Evolutionary conservation across 805 yeast species (phyloP).

Genomic region (Ogataea ramenticola): DNA sequence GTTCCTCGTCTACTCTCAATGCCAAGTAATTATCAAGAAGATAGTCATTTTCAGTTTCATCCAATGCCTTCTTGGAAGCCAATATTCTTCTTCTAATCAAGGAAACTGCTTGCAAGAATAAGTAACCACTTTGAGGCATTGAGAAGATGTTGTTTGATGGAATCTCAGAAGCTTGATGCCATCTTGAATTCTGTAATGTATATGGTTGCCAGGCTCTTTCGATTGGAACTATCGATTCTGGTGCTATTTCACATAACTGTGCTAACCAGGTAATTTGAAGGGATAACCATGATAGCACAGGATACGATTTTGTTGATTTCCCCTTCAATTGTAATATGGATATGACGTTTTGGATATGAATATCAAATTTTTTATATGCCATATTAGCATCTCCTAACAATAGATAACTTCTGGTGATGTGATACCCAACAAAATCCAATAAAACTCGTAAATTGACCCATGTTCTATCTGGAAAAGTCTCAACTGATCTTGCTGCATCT

Average conservation of each 20-base stretch:
- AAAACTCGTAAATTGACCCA: constrained; percentile 43
- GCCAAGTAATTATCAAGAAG: constrained; percentile 21
- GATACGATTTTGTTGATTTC: constrained; percentile 18
- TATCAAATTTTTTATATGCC: constrained; percentile 57
- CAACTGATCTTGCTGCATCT: constrained; percentile 25
- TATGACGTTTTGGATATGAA: constrained; percentile 51
- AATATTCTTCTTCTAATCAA: constrained; percentile 20
- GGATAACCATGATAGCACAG: constrained; percentile 46
- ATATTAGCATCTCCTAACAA: constrained; percentile 49
- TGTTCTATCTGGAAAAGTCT: constrained; percentile 12
- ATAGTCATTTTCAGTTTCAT: background rate
- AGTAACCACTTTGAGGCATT: constrained; percentile 37
- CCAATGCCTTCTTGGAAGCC: constrained; percentile 6
- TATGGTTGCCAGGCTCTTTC: constrained; percentile 28
- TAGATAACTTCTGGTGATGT: constrained; percentile 54
- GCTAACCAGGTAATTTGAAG: constrained; percentile 64
- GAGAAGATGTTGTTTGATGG: constrained; percentile 12
- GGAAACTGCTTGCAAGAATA: constrained; percentile 32
- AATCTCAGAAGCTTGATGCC: constrained; percentile 11
- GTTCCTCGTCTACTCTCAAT: constrained; percentile 17
- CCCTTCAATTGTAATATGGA: constrained; percentile 26
- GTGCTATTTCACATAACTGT: constrained; percentile 43
- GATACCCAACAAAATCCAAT: constrained; percentile 55
- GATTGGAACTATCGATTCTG: constrained; percentile 32
- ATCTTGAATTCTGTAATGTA: constrained; percentile 17